Evolutionary conservation across 192 early-diverging fungal genomes (phyloP), one percentile per base, ranked within the genome.

Genomic region (Linnemannia elongata): DNA sequence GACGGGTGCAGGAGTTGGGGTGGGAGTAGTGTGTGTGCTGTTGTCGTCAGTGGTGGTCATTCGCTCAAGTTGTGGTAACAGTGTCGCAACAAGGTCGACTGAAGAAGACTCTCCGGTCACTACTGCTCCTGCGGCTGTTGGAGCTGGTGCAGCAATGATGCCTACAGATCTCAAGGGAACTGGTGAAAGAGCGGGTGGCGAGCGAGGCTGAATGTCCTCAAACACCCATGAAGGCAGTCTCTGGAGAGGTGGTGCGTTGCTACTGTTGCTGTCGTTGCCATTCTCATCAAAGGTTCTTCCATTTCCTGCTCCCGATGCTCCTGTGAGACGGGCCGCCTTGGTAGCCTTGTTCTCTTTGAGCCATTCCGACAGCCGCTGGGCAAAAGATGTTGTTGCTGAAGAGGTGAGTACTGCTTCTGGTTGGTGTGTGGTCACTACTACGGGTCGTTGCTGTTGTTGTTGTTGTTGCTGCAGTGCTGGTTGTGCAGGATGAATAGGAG

Each of bases 191-290:
- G 57, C 30, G 44, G 55, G 41, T 24, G 76, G 44, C 6, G 76
- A 30, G 27, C 8, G 39, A 30, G 57, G 27, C 3, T 52, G 20
- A 35, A 78, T 47, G 36, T 35, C 68, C 15, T 74, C 80, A 75
- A 76, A 76, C 54, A 76, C 82, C 82, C 82, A 83, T 38, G 76
- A 39, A 33, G 81, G 81, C 54, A 82, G 18, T 9, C 70, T 30
- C 44, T 45, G 44, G 44, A 33, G 33, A 60, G 41, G 10, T 47
- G 18, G 57, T 54, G 35, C 12, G 8, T 35, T 66, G 10, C 33
- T 77, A 22, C 6, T 54, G 9, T 42, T 77, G 69, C 13, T 72
- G 36, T 79, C 39, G 9, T 72, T 49, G 38, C 35, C 42, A 17
- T 49, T 35, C 20, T 33, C 27, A 30, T 66, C 60, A 66, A 66